These are phyloP conservation scores for Vitellaria paradoxa DNA, from an alignment of 179 eudicot genomes.

Conservation along the genomic window DNA sequence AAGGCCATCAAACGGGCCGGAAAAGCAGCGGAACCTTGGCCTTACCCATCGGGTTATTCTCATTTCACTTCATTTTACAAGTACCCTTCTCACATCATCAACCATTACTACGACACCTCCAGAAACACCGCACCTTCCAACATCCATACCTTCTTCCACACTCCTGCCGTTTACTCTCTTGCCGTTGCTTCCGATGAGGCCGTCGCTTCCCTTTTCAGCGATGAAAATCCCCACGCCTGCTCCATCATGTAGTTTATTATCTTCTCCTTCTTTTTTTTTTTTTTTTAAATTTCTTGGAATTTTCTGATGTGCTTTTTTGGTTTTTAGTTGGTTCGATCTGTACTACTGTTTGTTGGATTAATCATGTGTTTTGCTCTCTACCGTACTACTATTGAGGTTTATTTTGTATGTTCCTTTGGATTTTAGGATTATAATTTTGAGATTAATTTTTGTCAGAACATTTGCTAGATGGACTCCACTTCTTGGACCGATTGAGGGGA, in stretches of 20 bases:
- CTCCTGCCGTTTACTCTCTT: constrained; percentile 75
- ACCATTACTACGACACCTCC: constrained; percentile 71
- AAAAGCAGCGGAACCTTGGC: constrained; percentile 95
- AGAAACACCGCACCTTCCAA: constrained; percentile 45
- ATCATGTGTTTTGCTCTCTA: too few species aligned
- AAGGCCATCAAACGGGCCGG: constrained; percentile 86
- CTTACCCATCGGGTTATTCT: constrained; percentile 64
- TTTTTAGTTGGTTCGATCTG: too few species aligned
- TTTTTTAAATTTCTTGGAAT: too few species aligned
- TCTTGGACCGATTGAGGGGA: too few species aligned
- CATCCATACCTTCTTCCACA: constrained; percentile 81
- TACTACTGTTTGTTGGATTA: too few species aligned
- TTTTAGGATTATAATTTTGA: too few species aligned
- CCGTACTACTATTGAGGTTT: too few species aligned
- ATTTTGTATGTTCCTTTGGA: too few species aligned
- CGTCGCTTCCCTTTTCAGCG: constrained; percentile 84
- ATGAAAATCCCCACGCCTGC: constrained; percentile 94
- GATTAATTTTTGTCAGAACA: too few species aligned
- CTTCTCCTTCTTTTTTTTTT: not conserved
- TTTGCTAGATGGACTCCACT: too few species aligned
- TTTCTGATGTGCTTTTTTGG: too few species aligned
- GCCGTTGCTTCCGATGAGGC: constrained; percentile 88
- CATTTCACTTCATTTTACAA: constrained; percentile 84
- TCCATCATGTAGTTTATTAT: constrained; percentile 46
- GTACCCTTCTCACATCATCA: constrained; percentile 61